Evolutionary conservation across 805 yeast species (phyloP).

Genomic region (Candida boidinii): DNA sequence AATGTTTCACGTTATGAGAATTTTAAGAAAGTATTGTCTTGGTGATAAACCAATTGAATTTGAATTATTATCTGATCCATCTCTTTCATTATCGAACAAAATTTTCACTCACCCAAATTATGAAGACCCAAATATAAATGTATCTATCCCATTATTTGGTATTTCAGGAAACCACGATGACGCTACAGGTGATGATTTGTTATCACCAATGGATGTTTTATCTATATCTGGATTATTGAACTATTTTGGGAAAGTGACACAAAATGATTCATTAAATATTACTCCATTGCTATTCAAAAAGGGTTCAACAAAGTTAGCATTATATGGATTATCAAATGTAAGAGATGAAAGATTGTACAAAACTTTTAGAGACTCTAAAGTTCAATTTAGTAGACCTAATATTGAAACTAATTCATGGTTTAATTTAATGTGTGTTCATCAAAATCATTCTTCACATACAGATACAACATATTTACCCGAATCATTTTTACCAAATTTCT

Average conservation of each 20-base stretch:
- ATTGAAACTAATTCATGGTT: conserved; percentile 62
- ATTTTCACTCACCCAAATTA: conserved; percentile 71
- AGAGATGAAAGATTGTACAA: conserved; percentile 83
- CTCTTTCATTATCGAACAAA: conserved; percentile 44
- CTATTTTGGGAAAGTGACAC: conserved; percentile 78
- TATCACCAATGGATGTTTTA: conserved; percentile 81
- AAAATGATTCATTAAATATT: conserved; percentile 66
- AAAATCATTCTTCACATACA: conserved; percentile 78
- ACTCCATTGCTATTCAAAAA: conserved; percentile 76
- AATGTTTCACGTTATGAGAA: conserved; percentile 69
- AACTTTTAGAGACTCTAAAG: conserved; percentile 72
- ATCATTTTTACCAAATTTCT: conserved; percentile 66
- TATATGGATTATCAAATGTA: conserved; percentile 83
- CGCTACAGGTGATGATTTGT: conserved; percentile 76
- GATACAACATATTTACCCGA: conserved; percentile 82
- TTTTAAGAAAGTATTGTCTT: conserved; percentile 63
- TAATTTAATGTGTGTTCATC: conserved; percentile 81
- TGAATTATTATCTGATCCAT: conserved; percentile 75
- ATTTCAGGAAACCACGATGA: conserved; percentile 97
- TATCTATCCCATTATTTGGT: conserved; percentile 84
- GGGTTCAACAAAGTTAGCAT: conserved; percentile 72
- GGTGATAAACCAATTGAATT: conserved; percentile 85
- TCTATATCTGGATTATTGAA: conserved; percentile 77
- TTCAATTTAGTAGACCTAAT: conserved; percentile 68
- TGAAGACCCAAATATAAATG: conserved; percentile 84